These are phyloP conservation scores for Yarrowia deformans DNA, from an alignment of 805 yeast species.

Conservation along the genomic window DNA sequence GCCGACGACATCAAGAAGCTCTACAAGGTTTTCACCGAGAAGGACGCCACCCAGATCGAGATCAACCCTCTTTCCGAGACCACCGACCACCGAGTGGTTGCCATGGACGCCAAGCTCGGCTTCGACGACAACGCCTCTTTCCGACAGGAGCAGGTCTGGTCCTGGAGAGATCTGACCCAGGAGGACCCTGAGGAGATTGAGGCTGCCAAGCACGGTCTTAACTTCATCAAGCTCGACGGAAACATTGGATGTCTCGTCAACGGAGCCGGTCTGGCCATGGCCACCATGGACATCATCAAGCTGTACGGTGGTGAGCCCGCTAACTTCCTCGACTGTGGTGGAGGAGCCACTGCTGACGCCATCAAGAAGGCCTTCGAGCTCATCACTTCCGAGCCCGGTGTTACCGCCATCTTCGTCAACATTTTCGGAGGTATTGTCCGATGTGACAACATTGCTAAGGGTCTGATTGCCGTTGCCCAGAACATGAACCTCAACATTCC, in stretches of 20 bases:
- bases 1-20: conserved; percentile 85
- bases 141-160: conserved; percentile 93
- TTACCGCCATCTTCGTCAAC: conserved; percentile 95
- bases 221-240: conserved; percentile 97
- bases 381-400: conserved; percentile 86
- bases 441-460: conserved; percentile 98
- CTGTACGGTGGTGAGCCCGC: conserved; percentile 99
- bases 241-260: conserved; percentile 98
- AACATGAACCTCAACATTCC: conserved; percentile 90
- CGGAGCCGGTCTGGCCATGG: conserved; percentile 99
- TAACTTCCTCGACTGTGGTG: conserved; percentile 99
- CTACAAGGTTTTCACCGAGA: conserved; percentile 87
- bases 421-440: conserved; percentile 99
- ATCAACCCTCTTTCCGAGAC: conserved; percentile 98
- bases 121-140: conserved; percentile 96
- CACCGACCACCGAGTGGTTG: conserved; percentile 84
- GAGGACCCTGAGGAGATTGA: conserved; percentile 97
- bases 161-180: conserved; percentile 97
- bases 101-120: conserved; percentile 99
- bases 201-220: conserved; percentile 88
- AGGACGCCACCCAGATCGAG: conserved; percentile 97
- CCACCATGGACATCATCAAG: conserved; percentile 99
- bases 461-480: conserved; percentile 93
- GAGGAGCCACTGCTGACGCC: conserved; percentile 99
- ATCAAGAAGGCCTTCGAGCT: conserved; percentile 95